These are phyloP conservation scores for Arxiozyma slooffiae DNA, from an alignment of 1,139 yeast genomes.

Conservation along the genomic window DNA sequence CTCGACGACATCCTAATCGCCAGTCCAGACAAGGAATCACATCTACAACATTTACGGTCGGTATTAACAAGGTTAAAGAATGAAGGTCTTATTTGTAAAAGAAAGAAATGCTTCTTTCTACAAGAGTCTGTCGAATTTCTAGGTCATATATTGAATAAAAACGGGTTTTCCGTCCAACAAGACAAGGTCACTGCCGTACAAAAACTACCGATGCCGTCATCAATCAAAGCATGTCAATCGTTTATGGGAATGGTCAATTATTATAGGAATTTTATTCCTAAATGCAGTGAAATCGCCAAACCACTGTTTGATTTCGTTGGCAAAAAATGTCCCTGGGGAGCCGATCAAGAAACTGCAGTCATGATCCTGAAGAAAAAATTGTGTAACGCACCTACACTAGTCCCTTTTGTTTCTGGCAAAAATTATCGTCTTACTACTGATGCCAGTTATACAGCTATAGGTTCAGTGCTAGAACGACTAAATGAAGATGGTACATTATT, in stretches of 20 bases:
- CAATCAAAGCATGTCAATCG: no score
- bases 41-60: neutral
- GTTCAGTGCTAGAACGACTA: no score
- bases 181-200: neutral
- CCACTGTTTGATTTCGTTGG: constrained; percentile 7
- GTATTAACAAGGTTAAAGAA: neutral
- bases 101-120: neutral
- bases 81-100: neutral
- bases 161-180: neutral
- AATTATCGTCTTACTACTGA: no score
- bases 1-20: constrained; percentile 26
- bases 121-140: neutral
- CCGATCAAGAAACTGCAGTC: no score
- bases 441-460: no score
- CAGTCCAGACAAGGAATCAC: neutral
- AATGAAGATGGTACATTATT: no score
- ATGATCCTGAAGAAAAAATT: no score
- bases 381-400: no score
- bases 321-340: constrained; percentile 5
- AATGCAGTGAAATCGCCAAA: constrained; percentile 5
- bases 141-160: no score
- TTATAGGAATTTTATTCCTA: constrained; percentile 11
- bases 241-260: constrained; percentile 13
- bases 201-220: neutral
- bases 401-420: no score